Conservation (phyloP, 352 stramenopile species). For the Phytophthora rubi region DNA sequence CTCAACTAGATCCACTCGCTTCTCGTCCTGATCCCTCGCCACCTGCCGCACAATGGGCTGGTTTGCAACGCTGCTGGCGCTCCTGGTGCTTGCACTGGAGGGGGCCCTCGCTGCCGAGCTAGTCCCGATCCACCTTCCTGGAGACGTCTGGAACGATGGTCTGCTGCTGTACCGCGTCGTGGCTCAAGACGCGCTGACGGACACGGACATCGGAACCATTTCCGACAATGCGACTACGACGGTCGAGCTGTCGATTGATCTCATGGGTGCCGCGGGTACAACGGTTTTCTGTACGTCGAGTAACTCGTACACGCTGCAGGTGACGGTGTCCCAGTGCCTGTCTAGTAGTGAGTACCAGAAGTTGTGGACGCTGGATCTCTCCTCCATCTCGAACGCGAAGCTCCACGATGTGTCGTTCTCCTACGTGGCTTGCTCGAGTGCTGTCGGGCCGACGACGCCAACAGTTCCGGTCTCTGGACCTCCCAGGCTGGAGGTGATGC, state of each 20-base stretch:
- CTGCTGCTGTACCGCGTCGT: slow-evolving; percentile 3
- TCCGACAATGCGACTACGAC: neutral
- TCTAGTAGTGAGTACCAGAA: neutral
- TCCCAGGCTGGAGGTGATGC: slow-evolving; percentile 8
- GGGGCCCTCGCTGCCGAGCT: neutral
- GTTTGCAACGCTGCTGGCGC: neutral
- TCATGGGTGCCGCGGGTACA: neutral
- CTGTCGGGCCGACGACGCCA: neutral
- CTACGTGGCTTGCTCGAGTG: neutral
- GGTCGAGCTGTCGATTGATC: neutral
- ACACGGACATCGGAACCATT: neutral
- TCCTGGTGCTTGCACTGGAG: neutral
- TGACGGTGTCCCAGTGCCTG: slow-evolving; percentile 7
- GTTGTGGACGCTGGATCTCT: neutral
- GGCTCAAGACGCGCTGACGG: neutral
- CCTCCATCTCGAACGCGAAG: slow-evolving; percentile 1
- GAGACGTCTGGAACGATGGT: slow-evolving; percentile 5
- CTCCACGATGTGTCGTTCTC: neutral
- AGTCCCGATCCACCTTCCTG: neutral
- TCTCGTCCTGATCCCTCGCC: too few species aligned
- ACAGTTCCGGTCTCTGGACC: neutral
- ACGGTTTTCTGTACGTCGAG: neutral
- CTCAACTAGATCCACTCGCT: too few species aligned
- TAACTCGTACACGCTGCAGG: slow-evolving; percentile 3
- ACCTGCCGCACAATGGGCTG: neutral